A percentile compares a stretch with the other conserved stretches of the same genome.
phyloP scores from a whole-genome alignment of 2,329 filamentous ascomycete species.

The Aspergillus tubingensis region DNA sequence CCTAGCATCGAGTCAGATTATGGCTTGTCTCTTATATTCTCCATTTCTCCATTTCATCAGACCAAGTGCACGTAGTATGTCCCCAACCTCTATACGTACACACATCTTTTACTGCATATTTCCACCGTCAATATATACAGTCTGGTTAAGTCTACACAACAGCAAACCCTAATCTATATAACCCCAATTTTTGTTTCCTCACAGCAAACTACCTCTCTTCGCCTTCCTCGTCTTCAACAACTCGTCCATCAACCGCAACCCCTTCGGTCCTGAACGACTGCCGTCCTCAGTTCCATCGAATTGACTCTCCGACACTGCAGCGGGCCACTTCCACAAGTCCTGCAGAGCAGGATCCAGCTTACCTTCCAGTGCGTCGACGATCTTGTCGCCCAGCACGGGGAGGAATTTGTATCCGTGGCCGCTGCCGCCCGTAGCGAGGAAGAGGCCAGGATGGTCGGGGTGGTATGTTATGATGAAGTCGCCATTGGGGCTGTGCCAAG shows the following conservation, averaged over 20 bases:
- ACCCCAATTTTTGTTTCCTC: neutral
- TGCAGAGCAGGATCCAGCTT: slow-evolving; percentile 44
- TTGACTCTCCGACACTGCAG: slow-evolving; percentile 19
- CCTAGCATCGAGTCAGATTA: too few relatives aligned
- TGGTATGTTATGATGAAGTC: slow-evolving; percentile 74
- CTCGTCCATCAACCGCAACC: slow-evolving; percentile 41
- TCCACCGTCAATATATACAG: neutral
- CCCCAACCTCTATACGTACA: too few relatives aligned
- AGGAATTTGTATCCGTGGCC: slow-evolving; percentile 59
- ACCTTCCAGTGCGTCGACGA: slow-evolving; percentile 50
- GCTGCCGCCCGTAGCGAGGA: slow-evolving; percentile 55
- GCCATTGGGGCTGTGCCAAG: slow-evolving; percentile 52
- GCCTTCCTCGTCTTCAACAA: slow-evolving; percentile 36
- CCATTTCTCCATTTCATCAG: too few relatives aligned
- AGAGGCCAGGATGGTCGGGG: slow-evolving; percentile 55
- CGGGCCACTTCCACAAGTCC: slow-evolving; percentile 48
- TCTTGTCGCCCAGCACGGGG: slow-evolving; percentile 55
- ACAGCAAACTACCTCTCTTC: slow-evolving; percentile 27
- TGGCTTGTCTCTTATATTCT: too few relatives aligned
- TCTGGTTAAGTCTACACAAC: neutral
- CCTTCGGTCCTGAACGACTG: slow-evolving; percentile 39
- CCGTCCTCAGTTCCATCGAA: slow-evolving; percentile 41
- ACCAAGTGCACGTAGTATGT: too few relatives aligned
- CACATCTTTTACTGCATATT: too few relatives aligned
- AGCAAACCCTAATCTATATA: neutral